Base-by-base conservation (phyloP, 1,284 basidiomycete genomes). In the Leccinum glutinopallens region DNA sequence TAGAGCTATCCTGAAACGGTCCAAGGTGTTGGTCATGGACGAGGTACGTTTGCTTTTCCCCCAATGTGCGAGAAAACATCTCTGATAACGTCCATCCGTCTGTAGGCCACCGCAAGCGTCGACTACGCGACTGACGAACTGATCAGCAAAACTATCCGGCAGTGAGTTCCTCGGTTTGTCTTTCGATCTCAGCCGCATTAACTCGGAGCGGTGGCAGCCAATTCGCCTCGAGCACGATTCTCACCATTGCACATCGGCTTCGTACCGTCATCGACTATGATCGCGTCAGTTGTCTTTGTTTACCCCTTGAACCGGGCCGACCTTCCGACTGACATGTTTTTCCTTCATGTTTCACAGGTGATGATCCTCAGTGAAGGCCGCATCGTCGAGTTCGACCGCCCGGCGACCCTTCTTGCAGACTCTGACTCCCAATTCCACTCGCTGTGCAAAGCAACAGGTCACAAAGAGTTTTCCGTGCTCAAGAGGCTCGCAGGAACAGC, bases 321-420 rank as follows among this genome's bases (percentile, higher is more conserved):
- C 6, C 49, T 51, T 51, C 49, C 6, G 49, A 51, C 49, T 51
- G 19, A 13, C 12, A 4, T 13, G 8, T 19, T 37, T 41, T 65
- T 8, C 68, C 10, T 5, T 1, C 13, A n/a, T 32, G 29, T 60
- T 43, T 35, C 10, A 6, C 25, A 92, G 90, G 87, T 93, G 53
- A 93, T 96, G 87, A 82, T 96, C 49, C 85, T 96, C n/a, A 93
- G 96, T 66, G 86, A 94, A 75, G 93, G 94, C 7, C 84, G 83
- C 3, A 93, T 97, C 61, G 82, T 88, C 3, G 94, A 97, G 73
- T 95, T 90, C 71, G 93, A 92, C 71, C 77, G 76, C 60, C 94
- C 95, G 0, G 81, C 81, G 7, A 81, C 80, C 12, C 81, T 97
- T 55, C 82, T 97, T 29, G 80, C 83, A 22, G 79, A 95, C 71